phyloP scores from a whole-genome alignment of 2,329 filamentous ascomycete species.

The Plectosphaerella sp. region DNA sequence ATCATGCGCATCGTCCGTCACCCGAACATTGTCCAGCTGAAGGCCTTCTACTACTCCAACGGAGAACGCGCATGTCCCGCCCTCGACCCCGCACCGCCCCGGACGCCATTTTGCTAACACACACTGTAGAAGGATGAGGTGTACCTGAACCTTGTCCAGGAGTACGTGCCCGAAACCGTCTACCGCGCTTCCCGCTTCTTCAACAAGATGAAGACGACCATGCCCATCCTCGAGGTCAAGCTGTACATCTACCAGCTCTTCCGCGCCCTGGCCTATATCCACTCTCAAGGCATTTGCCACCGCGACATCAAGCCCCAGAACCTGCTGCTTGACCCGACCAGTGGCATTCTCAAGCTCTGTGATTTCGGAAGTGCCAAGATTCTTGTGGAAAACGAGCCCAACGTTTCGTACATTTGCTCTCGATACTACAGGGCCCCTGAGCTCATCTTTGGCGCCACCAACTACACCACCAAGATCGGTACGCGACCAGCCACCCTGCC shows the following conservation, averaged over 20 bases:
- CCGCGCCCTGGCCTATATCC: slow-evolving; percentile 95
- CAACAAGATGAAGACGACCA: slow-evolving; percentile 99
- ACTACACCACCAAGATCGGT: slow-evolving; percentile 99
- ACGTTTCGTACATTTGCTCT: slow-evolving; percentile 99
- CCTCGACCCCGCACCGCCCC: not conserved
- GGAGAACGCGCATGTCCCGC: slow-evolving; percentile 75
- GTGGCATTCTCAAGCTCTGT: slow-evolving; percentile 91
- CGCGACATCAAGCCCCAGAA: slow-evolving; percentile 99
- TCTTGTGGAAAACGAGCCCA: slow-evolving; percentile 95
- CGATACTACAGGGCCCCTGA: slow-evolving; percentile 97
- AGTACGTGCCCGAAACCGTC: slow-evolving; percentile 97
- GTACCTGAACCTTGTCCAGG: slow-evolving; percentile 95
- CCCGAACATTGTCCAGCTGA: slow-evolving; percentile 97
- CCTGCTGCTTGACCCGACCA: slow-evolving; percentile 84
- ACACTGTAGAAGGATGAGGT: slow-evolving; percentile 86
- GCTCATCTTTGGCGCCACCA: slow-evolving; percentile 96
- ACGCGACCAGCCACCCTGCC: slow-evolving; percentile 29
- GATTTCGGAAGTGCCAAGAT: slow-evolving; percentile 99
- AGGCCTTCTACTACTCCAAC: slow-evolving; percentile 99
- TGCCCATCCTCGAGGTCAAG: slow-evolving; percentile 98
- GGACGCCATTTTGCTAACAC: not conserved
- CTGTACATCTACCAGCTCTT: slow-evolving; percentile 99
- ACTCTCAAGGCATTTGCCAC: slow-evolving; percentile 98
- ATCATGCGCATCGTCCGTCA: slow-evolving; percentile 99
- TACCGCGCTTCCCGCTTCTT: slow-evolving; percentile 98